Base-by-base conservation (phyloP, 2,329 filamentous ascomycete species). In the Harringtonia aguacate region DNA sequence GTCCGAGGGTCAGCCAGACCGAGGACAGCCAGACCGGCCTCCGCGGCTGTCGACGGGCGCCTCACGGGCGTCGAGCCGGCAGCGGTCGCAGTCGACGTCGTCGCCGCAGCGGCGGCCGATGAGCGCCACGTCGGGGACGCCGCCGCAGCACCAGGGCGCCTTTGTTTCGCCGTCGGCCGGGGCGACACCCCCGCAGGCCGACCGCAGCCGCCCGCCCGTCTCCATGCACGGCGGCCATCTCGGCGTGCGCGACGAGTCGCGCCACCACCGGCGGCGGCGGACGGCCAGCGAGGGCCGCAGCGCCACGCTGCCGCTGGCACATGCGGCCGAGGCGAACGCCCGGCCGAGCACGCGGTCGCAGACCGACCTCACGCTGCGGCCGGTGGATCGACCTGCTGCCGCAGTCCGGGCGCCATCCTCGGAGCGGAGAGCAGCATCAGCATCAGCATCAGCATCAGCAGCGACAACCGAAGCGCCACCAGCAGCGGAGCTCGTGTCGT, bases 261-360 rank as follows among this genome's bases (percentile, higher is more conserved):
- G 36, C 1, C 39, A 36, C 22, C 46, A 49, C 43, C 46, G 41
- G 37, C 66, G 76, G 45, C 61, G 72, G 42, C 64, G 74, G 36
- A 73, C 73, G 1, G 66, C 70, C 1, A 80, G 76, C 50, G 67
- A 66, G 8, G 64, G 67, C n/a, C 70, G 77, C 40, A 76, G 73
- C 49, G 63, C 70, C 8, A 79, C 74, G 7, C 60, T 70, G 3
- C 70, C 74, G 3, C 53, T 64, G 17, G 61, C 63, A 41, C 59
- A 63, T 15, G 59, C 65, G 3, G 20, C 27, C 27, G 33, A 67
- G 34, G 55, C 66, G 24, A 65, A 72, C 13, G 56, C 64, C 22
- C 64, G 69, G 41, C 70, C 72, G 35, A 72, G 75, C 13, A 67
- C 74, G 20, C 72, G 75, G 20, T 86, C 84, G 17, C 75, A 80